Base-by-base conservation (phyloP, 2,329 filamentous ascomycete genomes). In the Orbilia quercus region DNA sequence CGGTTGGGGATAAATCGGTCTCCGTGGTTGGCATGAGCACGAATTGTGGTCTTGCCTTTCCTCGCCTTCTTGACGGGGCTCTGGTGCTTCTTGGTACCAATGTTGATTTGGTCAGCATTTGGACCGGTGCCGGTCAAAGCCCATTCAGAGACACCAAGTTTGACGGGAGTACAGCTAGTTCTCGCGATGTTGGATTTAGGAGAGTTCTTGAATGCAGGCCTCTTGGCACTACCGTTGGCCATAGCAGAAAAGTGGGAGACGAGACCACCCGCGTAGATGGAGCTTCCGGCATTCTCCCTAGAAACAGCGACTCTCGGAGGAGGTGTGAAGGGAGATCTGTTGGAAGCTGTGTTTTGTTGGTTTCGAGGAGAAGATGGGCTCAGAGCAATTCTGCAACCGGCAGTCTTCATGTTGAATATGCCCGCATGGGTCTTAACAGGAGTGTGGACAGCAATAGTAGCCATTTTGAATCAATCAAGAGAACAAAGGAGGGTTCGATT, bases 1-100 rank as follows among this genome's bases (percentile, higher is more conserved):
- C 95, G 90, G 84, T 96, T 97, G 77, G 95, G 94, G 77, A 99
- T 98, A 84, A 98, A 99, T 59, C 95, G 89, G 81, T 99, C 95
- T 40, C 89, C 92, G 14, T 71, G 66, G 38, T 50, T 25, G 54
- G 59, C 62, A 51, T 87, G 85, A 78, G 94, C 95, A 81, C 87
- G 89, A 67, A 93, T 81, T 0, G 90, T 92, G 12, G 91, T 94
- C 86, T 96, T 96, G 79, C 81, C 83, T 79, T 84, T 85, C 22
- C 82, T 85, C 80, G 78, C 84, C 77, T 82, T 80, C 78, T 83
- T 85, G 51, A 82, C 78, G 9, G 90, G 88, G 1, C 87, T 88
- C 80, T 89, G 81, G 42, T 63, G 66, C 50, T 64, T 64, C 23
- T 2, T 36, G 2, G 40, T 16, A 38, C 20, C 58, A 16, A 79